These are phyloP conservation scores for Crataegus laevigata DNA, from an alignment of 306 rosid genomes.

Conservation along the genomic window DNA sequence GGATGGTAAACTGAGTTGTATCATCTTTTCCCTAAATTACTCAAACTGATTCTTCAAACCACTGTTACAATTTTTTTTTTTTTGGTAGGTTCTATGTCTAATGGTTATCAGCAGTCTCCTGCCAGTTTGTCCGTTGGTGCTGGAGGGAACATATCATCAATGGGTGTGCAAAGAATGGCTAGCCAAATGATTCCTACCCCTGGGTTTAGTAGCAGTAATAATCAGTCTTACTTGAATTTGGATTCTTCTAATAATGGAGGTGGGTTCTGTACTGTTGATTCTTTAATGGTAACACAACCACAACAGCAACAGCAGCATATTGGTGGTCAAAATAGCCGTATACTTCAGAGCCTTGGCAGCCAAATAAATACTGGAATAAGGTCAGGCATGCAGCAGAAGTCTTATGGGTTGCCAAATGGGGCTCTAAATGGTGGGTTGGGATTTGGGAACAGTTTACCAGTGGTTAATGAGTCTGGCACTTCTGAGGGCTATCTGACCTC, in stretches of 20 bases:
- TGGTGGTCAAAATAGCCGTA: slow-evolving; percentile 65
- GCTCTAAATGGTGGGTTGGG: slow-evolving; percentile 60
- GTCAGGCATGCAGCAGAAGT: slow-evolving; percentile 64
- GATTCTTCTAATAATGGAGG: slow-evolving; percentile 56
- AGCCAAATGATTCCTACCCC: slow-evolving; percentile 99
- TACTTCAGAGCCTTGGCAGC: slow-evolving; percentile 58
- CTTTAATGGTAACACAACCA: slow-evolving; percentile 52
- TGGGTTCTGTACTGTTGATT: slow-evolving; percentile 62
- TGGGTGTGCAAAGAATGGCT: slow-evolving; percentile 52
- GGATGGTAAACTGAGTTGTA: slow-evolving; percentile 46
- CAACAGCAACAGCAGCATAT: slow-evolving; percentile 71
- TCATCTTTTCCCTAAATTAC: not conserved
- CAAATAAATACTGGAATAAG: slow-evolving; percentile 76
- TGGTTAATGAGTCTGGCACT: slow-evolving; percentile 50
- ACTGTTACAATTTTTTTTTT: slow-evolving; percentile 13
- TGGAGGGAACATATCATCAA: slow-evolving; percentile 61
- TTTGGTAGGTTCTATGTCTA: slow-evolving; percentile 68
- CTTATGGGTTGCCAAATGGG: slow-evolving; percentile 81
- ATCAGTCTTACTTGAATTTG: slow-evolving; percentile 52
- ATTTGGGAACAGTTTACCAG: slow-evolving; percentile 55
- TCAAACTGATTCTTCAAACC: not conserved
- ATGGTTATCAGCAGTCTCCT: slow-evolving; percentile 82
- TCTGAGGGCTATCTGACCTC: slow-evolving; percentile 55
- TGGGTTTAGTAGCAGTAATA: slow-evolving; percentile 54
- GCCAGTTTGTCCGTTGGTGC: slow-evolving; percentile 51